phyloP scores from a whole-genome alignment of 2,329 filamentous ascomycete species.

The Aspergillus transmontanensis region DNA sequence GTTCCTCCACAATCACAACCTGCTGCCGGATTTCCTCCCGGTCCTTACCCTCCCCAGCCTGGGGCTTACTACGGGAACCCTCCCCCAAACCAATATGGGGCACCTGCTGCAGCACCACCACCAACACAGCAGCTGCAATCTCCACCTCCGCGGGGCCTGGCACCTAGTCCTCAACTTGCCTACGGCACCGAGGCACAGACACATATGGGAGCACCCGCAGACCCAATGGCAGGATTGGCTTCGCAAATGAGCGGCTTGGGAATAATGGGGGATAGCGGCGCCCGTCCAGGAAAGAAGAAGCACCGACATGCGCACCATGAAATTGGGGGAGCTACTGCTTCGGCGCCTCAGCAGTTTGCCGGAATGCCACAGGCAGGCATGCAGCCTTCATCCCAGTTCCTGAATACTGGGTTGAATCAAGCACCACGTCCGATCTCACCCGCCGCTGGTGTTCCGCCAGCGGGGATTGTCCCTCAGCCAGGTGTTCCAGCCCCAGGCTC shows the following conservation, averaged over 20 bases:
- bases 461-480: slow-evolving; percentile 31
- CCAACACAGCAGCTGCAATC: slow-evolving; percentile 26
- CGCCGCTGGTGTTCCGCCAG: slow-evolving; percentile 28
- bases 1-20: slow-evolving; percentile 56
- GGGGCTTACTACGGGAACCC: slow-evolving; percentile 39
- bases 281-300: slow-evolving; percentile 74
- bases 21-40: slow-evolving; percentile 36
- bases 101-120: slow-evolving; percentile 29
- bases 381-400: slow-evolving; percentile 59
- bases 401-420: slow-evolving; percentile 57
- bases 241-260: slow-evolving; percentile 79
- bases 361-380: slow-evolving; percentile 64
- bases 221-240: slow-evolving; percentile 45
- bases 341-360: slow-evolving; percentile 64
- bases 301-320: slow-evolving; percentile 90
- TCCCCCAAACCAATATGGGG: slow-evolving; percentile 35
- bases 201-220: slow-evolving; percentile 26
- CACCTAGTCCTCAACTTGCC: slow-evolving; percentile 27
- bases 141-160: slow-evolving; percentile 24
- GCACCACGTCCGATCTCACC: slow-evolving; percentile 33
- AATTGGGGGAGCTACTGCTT: slow-evolving; percentile 68
- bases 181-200: slow-evolving; percentile 33
- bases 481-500: slow-evolving; percentile 52
- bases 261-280: slow-evolving; percentile 55
- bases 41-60: slow-evolving; percentile 42